Evolutionary conservation across 331 rosid genomes (phyloP), one percentile per base, ranked within the genome.

Genomic region (Malus hybrid): DNA sequence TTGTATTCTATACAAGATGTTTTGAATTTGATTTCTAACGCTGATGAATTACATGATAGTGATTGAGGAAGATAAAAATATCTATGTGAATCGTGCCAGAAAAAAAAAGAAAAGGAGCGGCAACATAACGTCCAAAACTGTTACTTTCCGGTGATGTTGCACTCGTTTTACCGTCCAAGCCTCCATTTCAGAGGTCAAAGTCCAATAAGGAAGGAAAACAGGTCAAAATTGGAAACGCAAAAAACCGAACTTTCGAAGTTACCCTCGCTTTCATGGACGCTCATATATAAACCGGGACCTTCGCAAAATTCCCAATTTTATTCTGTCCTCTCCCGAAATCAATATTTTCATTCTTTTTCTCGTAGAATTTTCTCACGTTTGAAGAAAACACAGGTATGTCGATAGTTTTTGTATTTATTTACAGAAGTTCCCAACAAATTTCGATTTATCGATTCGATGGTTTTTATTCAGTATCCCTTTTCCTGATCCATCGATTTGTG

Each of bases 41-140:
- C 3, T 2, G 1, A 0, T 36, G 1, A 34, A 34, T 34, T 34
- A 34, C 3, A 34, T 34, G 10, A 34, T 36, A 36, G 1, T 36
- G 10, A 34, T 2, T 34, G 2, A 0, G 9, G 3, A 0, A 36
- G 0, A 36, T 0, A 1, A 2, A 36, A 36, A 36, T 36, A 0
- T 0, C 0, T 2, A 0, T 36, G 0, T 7, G 0, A 36, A 0
- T 36, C 1, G 2, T 36, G 10, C 42, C 3, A 7, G 3, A 0
- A 7, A 7, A 34, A 34, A 33, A 6, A 1, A 34, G 9, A 34
- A 34, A 36, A 39, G 3, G 13, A 39, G 46, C 46, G 46, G 46
- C 13, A 9, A 39, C 4, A 39, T 39, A 39, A 39, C 46, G 46
- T 39, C 46, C 46, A 39, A 10, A 39, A 10, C 46, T 52, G 22